Base-by-base conservation (phyloP, 768 basidiomycete genomes). In the Sporobolomyces pararoseus region DNA sequence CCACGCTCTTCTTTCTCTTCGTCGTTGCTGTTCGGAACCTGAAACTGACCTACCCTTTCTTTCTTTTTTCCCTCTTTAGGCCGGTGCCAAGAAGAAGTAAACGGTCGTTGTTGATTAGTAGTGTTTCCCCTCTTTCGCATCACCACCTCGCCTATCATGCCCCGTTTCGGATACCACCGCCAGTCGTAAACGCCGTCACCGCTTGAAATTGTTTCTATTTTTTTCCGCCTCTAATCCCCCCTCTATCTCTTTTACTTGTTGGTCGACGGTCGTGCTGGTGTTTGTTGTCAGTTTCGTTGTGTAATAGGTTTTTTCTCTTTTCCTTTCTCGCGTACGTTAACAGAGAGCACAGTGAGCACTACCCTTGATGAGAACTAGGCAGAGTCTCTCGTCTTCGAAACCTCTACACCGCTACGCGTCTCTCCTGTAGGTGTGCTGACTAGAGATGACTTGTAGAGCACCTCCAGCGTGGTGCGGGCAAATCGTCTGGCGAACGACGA, bases 71-170 rank as follows among this genome's bases (percentile, higher is more conserved):
- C n/a, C n/a, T n/a, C n/a, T n/a, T n/a, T n/a, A n/a, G n/a, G n/a
- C 62, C 16, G 52, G 42, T 31, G 54, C 46, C 65, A 64, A 64
- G 63, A 66, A 66, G 57, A 66, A 66, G 65, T 65, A 58, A 65
- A 35, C 53, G 2, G 9, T 10, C 37, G 10, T 12, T 14, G 10
- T 35, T 55, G 19, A 35, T 55, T 34, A 17, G 27, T 52, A 25
- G 51, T 55, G 31, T 34, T 55, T 47, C 21, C 46, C 53, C 31
- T 34, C 34, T 55, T 44, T 44, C 57, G 37, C 37, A 42, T 9
- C 37, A n/a, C 17, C 37, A 42, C 21, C n/a, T 58, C 57, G 57
- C 57, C 39, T 58, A 58, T 27, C 57, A 58, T 42, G 57, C 25
- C 7, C 57, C 57, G 57, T 58, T 58, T 44, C 57, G 57, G 57